These are phyloP conservation scores for Aspergillus intermedius DNA, from an alignment of 2,329 filamentous ascomycete genomes.

Conservation along the genomic window DNA sequence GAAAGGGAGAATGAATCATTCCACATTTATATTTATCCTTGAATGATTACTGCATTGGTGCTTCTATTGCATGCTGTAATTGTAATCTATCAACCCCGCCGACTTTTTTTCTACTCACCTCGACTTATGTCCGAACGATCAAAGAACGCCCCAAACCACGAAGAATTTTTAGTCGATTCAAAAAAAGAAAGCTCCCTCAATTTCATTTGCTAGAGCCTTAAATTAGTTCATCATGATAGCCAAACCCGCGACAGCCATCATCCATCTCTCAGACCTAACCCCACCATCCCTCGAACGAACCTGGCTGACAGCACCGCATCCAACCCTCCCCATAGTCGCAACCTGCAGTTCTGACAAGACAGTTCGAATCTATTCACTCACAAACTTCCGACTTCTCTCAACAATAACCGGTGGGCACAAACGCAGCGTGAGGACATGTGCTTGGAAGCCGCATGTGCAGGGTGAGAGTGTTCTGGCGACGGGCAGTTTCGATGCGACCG, in stretches of 20 bases:
- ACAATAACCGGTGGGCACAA: constrained; percentile 81
- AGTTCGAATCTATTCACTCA: constrained; percentile 82
- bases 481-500: constrained; percentile 87
- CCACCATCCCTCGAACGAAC: constrained; percentile 57
- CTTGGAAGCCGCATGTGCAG: constrained; percentile 74
- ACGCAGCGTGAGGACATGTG: constrained; percentile 74
- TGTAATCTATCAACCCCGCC: not conserved
- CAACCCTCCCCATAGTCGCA: constrained; percentile 77
- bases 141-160: not conserved
- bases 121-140: not conserved
- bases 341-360: constrained; percentile 81
- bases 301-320: constrained; percentile 82
- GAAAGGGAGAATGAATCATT: not conserved
- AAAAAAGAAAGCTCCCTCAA: not conserved
- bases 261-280: constrained; percentile 46
- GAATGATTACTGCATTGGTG: too few relatives aligned
- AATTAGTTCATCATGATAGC: not conserved
- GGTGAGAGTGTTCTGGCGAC: constrained; percentile 75
- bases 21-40: not conserved
- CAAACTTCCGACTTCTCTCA: constrained; percentile 70
- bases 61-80: not conserved
- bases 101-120: not conserved
- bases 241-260: constrained; percentile 18
- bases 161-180: not conserved
- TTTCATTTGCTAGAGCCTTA: not conserved